These are phyloP conservation scores for Calonectria ilicicola DNA, from an alignment of 2,329 filamentous ascomycete genomes.

Conservation along the genomic window DNA sequence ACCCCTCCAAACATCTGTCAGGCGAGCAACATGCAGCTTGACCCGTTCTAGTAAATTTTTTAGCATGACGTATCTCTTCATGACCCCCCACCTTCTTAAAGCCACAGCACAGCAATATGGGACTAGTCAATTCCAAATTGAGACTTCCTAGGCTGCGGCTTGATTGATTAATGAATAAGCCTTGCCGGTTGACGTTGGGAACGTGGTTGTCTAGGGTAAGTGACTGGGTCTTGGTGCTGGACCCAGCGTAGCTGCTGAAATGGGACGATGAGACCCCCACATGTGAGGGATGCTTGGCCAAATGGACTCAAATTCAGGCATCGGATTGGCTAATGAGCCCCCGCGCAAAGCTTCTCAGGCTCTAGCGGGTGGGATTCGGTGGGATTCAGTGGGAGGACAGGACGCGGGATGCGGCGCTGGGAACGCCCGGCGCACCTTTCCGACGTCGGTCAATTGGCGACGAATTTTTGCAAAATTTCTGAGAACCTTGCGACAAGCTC, in stretches of 20 bases:
- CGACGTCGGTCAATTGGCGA: constrained; percentile 43
- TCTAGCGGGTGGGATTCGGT: constrained; percentile 13
- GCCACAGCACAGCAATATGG: too few species aligned
- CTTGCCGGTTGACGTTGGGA: not conserved
- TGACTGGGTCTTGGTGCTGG: not conserved
- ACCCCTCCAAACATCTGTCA: too few species aligned
- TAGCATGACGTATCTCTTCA: too few species aligned
- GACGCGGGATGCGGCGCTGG: constrained; percentile 2
- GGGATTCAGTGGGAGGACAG: not conserved
- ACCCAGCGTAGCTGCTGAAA: not conserved
- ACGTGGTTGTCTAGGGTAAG: constrained; percentile 13
- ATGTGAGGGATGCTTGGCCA: constrained; percentile 19
- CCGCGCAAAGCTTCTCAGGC: constrained; percentile 1
- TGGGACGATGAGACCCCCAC: constrained; percentile 14
- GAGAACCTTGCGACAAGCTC: constrained; percentile 19
- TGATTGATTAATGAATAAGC: not conserved
- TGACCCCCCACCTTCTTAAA: not conserved
- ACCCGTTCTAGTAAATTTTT: too few species aligned
- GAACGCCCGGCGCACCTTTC: constrained; percentile 27
- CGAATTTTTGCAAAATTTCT: constrained; percentile 43
- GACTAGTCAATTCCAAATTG: not conserved
- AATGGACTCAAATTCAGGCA: constrained; percentile 12
- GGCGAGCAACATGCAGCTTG: too few species aligned
- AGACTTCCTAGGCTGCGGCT: not conserved
- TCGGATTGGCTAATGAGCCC: not conserved